phyloP scores from a whole-genome alignment of 768 basidiomycete species.

The Mycena filopes region DNA sequence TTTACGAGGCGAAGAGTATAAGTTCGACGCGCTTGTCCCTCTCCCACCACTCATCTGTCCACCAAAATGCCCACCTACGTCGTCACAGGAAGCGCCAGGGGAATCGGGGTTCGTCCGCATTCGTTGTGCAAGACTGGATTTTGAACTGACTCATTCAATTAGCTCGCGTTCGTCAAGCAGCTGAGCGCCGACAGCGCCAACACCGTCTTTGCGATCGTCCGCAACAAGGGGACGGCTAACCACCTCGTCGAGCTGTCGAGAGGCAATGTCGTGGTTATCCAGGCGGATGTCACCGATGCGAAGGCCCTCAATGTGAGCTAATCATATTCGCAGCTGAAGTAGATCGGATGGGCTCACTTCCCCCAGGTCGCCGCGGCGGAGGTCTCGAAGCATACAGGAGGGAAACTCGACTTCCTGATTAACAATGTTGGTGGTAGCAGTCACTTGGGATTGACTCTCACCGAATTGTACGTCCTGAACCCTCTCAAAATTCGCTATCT shows the following conservation, averaged over 20 bases:
- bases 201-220: constrained; percentile 15
- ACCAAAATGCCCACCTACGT: constrained; percentile 12
- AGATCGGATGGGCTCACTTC: not conserved
- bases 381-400: constrained; percentile 10
- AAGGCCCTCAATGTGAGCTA: constrained; percentile 1
- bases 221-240: constrained; percentile 5
- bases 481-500: not conserved
- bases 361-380: constrained; percentile 11
- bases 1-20: too few species aligned
- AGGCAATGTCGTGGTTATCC: constrained; percentile 12
- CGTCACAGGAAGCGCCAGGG: constrained; percentile 2
- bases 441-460: not conserved
- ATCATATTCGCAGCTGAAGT: not conserved
- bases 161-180: constrained; percentile 11
- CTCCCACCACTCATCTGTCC: too few species aligned
- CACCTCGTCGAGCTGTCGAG: not conserved
- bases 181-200: constrained; percentile 7
- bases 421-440: constrained; percentile 5
- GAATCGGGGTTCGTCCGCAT: constrained; percentile 3
- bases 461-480: not conserved
- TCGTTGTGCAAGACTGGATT: not conserved
- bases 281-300: constrained; percentile 21
- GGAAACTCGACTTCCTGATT: constrained; percentile 14
- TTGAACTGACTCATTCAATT: not conserved
- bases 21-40: too few species aligned